These are phyloP conservation scores for Rhodosporidiobolus odoratus DNA, from an alignment of 768 basidiomycete genomes.

Conservation along the genomic window DNA sequence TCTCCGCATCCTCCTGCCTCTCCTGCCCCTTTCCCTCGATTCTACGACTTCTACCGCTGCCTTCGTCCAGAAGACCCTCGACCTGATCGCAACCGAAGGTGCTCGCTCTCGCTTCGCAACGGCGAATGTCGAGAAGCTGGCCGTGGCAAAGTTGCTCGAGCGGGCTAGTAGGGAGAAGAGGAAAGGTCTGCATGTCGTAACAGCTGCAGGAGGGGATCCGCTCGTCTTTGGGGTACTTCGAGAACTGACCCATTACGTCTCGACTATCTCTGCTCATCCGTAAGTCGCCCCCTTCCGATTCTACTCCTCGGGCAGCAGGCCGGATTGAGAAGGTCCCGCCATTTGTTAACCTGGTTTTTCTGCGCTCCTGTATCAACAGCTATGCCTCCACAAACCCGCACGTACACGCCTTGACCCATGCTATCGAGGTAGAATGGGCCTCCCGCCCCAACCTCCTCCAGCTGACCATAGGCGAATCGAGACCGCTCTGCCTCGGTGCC, in stretches of 20 bases:
- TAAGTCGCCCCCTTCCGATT: background rate
- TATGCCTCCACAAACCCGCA: slow-evolving; percentile 8
- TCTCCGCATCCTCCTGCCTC: background rate
- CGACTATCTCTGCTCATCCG: slow-evolving; percentile 8
- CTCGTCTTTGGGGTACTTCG: background rate
- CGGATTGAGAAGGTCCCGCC: too few species aligned
- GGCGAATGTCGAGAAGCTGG: slow-evolving; percentile 1
- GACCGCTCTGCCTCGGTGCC: slow-evolving; percentile 6
- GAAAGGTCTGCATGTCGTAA: background rate
- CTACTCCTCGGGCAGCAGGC: too few species aligned
- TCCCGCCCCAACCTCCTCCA: background rate
- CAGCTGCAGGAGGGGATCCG: background rate
- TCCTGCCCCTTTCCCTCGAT: background rate
- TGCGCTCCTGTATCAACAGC: background rate
- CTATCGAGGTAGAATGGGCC: background rate
- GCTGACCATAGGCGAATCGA: background rate
- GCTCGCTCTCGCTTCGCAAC: background rate
- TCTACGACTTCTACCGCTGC: background rate
- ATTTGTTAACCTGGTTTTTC: background rate
- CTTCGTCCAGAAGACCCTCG: background rate
- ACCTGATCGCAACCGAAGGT: background rate
- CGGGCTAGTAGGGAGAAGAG: slow-evolving; percentile 1
- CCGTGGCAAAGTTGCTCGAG: slow-evolving; percentile 7
- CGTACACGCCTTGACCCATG: background rate
- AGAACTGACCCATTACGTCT: slow-evolving; percentile 5